Evolutionary conservation across 2,329 filamentous ascomycete genomes (phyloP), one percentile per base, ranked within the genome.

Genomic region (Erysiphe neolycopersici): DNA sequence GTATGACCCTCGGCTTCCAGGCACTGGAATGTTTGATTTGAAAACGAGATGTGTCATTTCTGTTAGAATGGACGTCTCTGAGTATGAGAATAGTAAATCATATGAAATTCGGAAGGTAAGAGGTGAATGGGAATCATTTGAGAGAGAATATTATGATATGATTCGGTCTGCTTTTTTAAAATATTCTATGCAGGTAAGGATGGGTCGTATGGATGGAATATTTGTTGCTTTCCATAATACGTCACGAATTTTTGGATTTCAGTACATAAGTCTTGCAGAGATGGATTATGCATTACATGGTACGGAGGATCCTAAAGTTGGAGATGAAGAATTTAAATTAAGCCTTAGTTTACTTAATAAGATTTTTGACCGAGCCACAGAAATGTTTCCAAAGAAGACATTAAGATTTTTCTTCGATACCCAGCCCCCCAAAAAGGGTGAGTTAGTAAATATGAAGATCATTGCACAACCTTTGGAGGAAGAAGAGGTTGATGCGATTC

Each of bases 161-260:
- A 87, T 92, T 47, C 72, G 91, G 43, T 73, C 85, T 1, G 89
- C 87, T 0, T 87, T 98, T 62, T 64, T 98, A 44, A 98, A 98
- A 56, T 98, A 98, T 59, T 93, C 85, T 10, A 66, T 98, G 29
- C 89, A 98, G 60, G 91, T 87, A 26, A 80, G 89, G 38, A 91
- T 98, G 73, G 89, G 91, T 16, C 76, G 85, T 42, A 98, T 98
- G 91, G 87, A 98, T 56, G 89, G 89, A 44, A 94, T 95, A 42
- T 98, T 95, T 55, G 80, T 95, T 18, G 89, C 89, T 2, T 98
- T 76, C 57, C 89, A 98, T 64, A 98, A 98, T 57, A 81, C 84
- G 2, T 69, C 85, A 59, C 79, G 85, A 44, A 92, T 98, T 42
- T 98, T 98, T 56, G 89, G 89, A 5, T 98, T 98, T 59, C 89